phyloP scores from a whole-genome alignment of 805 yeast genomes.

The Yamadazyma kitorensis region DNA sequence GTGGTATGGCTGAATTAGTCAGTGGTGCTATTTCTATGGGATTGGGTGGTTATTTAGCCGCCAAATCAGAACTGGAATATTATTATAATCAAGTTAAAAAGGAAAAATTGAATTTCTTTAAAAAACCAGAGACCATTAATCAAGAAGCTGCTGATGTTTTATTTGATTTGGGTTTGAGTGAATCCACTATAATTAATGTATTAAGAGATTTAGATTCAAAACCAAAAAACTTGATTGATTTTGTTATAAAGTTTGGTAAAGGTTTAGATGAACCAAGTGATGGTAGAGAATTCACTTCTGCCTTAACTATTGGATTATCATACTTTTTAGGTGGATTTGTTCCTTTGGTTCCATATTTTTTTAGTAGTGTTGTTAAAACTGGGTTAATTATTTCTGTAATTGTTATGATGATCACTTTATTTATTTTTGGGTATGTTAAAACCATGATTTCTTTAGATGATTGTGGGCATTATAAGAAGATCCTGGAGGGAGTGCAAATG shows the following conservation, averaged over 20 bases:
- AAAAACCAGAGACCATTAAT: constrained; percentile 61
- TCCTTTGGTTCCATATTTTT: constrained; percentile 89
- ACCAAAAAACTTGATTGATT: constrained; percentile 79
- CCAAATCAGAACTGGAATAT: constrained; percentile 80
- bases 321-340: constrained; percentile 91
- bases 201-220: constrained; percentile 73
- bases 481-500: constrained; percentile 87
- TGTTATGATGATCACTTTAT: constrained; percentile 82
- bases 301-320: constrained; percentile 84
- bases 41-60: constrained; percentile 93
- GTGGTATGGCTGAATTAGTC: constrained; percentile 96
- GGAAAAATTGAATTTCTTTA: constrained; percentile 67
- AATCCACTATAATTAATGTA: constrained; percentile 70
- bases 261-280: constrained; percentile 97
- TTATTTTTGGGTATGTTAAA: constrained; percentile 82
- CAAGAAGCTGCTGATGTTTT: constrained; percentile 81
- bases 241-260: constrained; percentile 81
- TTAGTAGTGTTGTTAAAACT: constrained; percentile 66
- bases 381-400: constrained; percentile 75
- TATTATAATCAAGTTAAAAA: constrained; percentile 67
- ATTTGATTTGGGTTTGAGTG: constrained; percentile 68
- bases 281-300: constrained; percentile 83
- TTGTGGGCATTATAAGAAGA: constrained; percentile 55
- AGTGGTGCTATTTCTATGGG: constrained; percentile 99
- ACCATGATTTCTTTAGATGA: constrained; percentile 79